Evolutionary conservation across 2,329 filamentous ascomycete species (phyloP), one percentile per base, ranked within the genome.

Genomic region (Chaetoscypha palmicola): DNA sequence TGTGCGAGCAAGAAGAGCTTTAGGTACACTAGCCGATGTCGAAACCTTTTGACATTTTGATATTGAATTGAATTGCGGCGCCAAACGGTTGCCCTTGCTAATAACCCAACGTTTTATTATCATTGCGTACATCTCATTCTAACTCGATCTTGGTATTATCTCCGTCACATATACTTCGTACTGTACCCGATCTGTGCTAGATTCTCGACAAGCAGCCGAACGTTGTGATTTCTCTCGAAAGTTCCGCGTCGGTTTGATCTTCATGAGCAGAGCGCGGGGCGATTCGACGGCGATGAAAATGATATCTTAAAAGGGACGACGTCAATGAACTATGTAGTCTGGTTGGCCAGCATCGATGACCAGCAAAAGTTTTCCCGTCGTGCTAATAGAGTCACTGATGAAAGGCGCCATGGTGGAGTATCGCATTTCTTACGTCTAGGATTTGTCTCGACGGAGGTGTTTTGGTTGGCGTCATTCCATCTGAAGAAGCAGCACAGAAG

Each of bases 51-150:
- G 28, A 4, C 32, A 12, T 16, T 16, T 16, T 34, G 32, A 34
- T 34, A 34, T 19, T 17, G 32, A 5, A 4, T 31, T 14, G 28
- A 17, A 34, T 16, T n/a, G 32, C 32, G 36, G 36, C 21, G 19
- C 14, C 14, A 26, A 38, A 24, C 9, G 14, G 10, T 14, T 14
- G n/a, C 14, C 36, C 36, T 17, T 38, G 36, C 12, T 26, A n/a
- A 38, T 38, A 38, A 21, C 23, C n/a, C 36, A 26, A 11, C 16
- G 7, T 38, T 26, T 38, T 38, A 38, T 38, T 38, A 38, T 26
- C n/a, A 38, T 38, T 38, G 36, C 36, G 36, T 30, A 23, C 36
- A 38, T 16, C 22, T 26, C 16, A 20, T 26, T 17, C 36, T 28
- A 38, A 38, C 36, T 38, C 14, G 23, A 26, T 38, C 9, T 28